phyloP scores from a whole-genome alignment of 257 asterid genomes.

The Ophiorrhiza pumila region DNA sequence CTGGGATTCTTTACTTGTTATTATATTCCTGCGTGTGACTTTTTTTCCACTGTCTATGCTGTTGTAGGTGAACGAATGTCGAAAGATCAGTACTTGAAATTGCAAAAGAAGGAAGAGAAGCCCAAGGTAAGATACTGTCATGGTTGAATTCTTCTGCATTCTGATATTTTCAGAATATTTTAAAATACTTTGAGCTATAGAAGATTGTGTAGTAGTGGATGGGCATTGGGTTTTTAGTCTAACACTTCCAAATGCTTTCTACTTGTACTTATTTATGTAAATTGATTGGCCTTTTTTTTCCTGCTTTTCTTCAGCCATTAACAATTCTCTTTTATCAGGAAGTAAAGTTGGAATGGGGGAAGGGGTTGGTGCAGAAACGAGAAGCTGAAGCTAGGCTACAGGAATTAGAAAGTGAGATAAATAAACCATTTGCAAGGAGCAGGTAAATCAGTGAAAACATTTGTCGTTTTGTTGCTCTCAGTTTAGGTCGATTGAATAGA shows the following conservation, averaged over 20 bases:
- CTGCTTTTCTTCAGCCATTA: background rate
- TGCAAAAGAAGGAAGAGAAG: conserved; percentile 65
- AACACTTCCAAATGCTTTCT: background rate
- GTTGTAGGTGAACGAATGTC: conserved; percentile 72
- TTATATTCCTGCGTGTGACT: conserved; percentile 2
- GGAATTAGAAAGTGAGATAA: conserved; percentile 80
- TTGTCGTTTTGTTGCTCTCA: background rate
- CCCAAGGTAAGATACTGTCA: conserved; percentile 61
- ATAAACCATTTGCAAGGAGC: conserved; percentile 91
- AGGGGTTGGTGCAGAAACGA: conserved; percentile 87
- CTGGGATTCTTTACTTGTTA: conserved; percentile 7
- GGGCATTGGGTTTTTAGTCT: background rate
- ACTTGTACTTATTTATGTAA: background rate
- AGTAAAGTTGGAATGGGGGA: conserved; percentile 91
- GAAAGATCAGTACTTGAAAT: conserved; percentile 64
- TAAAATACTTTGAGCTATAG: background rate
- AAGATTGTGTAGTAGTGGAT: background rate
- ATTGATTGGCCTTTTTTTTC: background rate
- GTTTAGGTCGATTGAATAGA: background rate
- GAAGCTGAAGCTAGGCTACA: conserved; percentile 74
- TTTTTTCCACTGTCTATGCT: conserved; percentile 21
- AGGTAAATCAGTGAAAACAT: conserved; percentile 34
- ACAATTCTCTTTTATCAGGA: conserved; percentile 46
- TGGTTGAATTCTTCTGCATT: background rate
- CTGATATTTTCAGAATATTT: background rate